Conservation (phyloP, 2,329 filamentous ascomycete genomes). For the Botrytis pseudocinerea region DNA sequence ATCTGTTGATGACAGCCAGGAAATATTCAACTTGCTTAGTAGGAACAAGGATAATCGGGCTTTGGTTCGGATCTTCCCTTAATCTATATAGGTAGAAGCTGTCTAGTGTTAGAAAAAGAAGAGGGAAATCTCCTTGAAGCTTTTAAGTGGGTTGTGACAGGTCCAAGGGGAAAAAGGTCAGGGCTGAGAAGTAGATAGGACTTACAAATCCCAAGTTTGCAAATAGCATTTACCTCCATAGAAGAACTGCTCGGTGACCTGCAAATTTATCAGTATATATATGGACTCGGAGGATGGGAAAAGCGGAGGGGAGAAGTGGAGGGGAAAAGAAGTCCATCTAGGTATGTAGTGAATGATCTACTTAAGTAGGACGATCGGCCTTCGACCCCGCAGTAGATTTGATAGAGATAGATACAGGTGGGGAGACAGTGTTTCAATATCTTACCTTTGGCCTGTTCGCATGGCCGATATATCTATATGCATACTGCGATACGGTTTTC, state of each 20-base stretch:
- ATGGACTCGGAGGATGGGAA: background rate
- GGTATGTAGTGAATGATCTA: slow-evolving; percentile 15
- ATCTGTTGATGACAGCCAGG: slow-evolving; percentile 63
- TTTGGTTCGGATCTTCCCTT: slow-evolving; percentile 45
- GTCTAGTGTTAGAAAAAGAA: background rate
- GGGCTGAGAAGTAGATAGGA: slow-evolving; percentile 4
- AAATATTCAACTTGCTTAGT: slow-evolving; percentile 65
- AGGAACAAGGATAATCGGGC: slow-evolving; percentile 66
- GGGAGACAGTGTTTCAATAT: background rate
- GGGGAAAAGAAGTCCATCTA: background rate
- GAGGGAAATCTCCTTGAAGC: background rate
- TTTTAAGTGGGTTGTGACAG: background rate
- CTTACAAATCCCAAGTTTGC: slow-evolving; percentile 76
- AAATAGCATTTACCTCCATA: slow-evolving; percentile 56
- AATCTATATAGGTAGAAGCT: slow-evolving; percentile 69
- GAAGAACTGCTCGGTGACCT: slow-evolving; percentile 45
- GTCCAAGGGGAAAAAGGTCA: slow-evolving; percentile 5
- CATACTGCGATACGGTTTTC: slow-evolving; percentile 57
- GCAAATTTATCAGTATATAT: slow-evolving; percentile 25
- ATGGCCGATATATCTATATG: slow-evolving; percentile 58
- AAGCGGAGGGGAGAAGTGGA: background rate
- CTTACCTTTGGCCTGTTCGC: slow-evolving; percentile 43
- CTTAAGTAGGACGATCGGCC: background rate
- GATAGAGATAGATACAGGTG: background rate
- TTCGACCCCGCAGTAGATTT: background rate